Evolutionary conservation across 805 yeast genomes (phyloP).

Genomic region (Yamadazyma nakazawae): DNA sequence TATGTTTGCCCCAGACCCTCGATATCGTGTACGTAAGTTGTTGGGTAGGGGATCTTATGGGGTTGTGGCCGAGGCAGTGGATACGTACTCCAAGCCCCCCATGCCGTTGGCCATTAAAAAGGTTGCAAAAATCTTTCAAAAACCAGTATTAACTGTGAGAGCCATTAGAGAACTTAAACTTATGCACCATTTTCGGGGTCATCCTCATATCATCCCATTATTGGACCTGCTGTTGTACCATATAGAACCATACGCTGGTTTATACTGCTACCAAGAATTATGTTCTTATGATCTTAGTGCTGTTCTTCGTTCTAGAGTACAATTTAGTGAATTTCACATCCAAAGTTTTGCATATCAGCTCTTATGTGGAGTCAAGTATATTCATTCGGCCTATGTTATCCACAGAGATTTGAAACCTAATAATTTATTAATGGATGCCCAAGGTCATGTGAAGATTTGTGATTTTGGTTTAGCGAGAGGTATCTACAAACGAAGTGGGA

Average conservation of each 20-base stretch:
- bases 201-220: slow-evolving; percentile 72
- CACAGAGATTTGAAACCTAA: slow-evolving; percentile 94
- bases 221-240: slow-evolving; percentile 71
- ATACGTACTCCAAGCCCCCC: slow-evolving; percentile 27
- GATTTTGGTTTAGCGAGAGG: slow-evolving; percentile 95
- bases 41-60: slow-evolving; percentile 89
- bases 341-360: slow-evolving; percentile 76
- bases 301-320: slow-evolving; percentile 74
- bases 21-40: slow-evolving; percentile 55
- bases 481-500: slow-evolving; percentile 29
- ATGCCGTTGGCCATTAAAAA: slow-evolving; percentile 70
- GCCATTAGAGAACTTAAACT: slow-evolving; percentile 82
- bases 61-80: slow-evolving; percentile 73
- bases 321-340: slow-evolving; percentile 81
- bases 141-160: slow-evolving; percentile 65
- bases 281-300: slow-evolving; percentile 77
- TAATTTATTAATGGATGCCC: slow-evolving; percentile 70
- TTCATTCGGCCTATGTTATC: slow-evolving; percentile 88
- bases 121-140: slow-evolving; percentile 64
- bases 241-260: slow-evolving; percentile 71
- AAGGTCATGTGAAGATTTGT: slow-evolving; percentile 79
- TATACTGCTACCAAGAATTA: slow-evolving; percentile 85
- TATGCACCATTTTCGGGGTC: slow-evolving; percentile 82
- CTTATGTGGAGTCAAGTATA: slow-evolving; percentile 80
- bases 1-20: slow-evolving; percentile 58